Percentiles rank a stretch among this genome's conserved stretches.
Conservation (phyloP, 257 asterid species). For the Fraxinus cuspidata region DNA sequence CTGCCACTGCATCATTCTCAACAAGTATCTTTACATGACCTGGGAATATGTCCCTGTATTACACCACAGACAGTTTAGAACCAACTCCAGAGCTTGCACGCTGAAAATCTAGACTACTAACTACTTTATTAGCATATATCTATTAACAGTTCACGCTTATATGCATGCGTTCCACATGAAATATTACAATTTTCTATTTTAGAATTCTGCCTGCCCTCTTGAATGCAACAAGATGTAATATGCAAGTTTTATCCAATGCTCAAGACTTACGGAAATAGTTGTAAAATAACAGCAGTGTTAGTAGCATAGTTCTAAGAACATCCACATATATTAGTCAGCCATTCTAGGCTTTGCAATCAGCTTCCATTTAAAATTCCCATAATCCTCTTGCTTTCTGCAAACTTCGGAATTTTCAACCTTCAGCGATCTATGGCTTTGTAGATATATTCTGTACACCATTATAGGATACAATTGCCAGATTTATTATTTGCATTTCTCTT, state of each 20-base stretch:
- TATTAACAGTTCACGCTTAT: background rate
- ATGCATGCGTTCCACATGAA: background rate
- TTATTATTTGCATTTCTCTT: background rate
- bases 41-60: slow-evolving; percentile 69
- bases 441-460: background rate
- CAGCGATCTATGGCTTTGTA: slow-evolving; percentile 2
- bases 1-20: slow-evolving; percentile 94
- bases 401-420: slow-evolving; percentile 13
- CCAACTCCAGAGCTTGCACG: slow-evolving; percentile 15
- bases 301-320: background rate
- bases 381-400: background rate
- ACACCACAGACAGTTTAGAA: slow-evolving; percentile 27
- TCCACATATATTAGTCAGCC: background rate
- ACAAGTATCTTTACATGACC: slow-evolving; percentile 63
- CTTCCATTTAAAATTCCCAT: slow-evolving; percentile 12
- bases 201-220: slow-evolving; percentile 1
- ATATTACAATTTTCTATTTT: slow-evolving; percentile 4
- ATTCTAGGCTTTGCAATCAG: slow-evolving; percentile 12
- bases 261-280: background rate
- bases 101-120: slow-evolving; percentile 5
- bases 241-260: background rate
- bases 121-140: background rate
- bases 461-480: slow-evolving; percentile 12
- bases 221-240: background rate
- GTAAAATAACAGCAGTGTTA: background rate